A percentile compares a stretch with the other conserved stretches of the same genome.
These are phyloP conservation scores for Aspergillus pseudotamarii DNA, from an alignment of 2,329 filamentous ascomycete genomes.

Conservation along the genomic window DNA sequence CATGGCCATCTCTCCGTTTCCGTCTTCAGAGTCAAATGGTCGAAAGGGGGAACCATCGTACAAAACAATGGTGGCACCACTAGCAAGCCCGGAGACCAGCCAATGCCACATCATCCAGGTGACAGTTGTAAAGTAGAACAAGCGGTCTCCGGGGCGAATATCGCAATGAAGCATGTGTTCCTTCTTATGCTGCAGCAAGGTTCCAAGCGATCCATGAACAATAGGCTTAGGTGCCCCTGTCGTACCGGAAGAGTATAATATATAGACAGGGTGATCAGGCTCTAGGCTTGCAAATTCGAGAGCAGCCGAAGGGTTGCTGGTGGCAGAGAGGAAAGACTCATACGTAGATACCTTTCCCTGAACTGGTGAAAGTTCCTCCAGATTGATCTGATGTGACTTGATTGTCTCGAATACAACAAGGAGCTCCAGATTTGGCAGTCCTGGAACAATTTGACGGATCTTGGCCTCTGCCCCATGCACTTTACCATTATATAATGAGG, in stretches of 20 bases:
- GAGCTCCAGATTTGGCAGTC: slow-evolving; percentile 66
- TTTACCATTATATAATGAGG: slow-evolving; percentile 87
- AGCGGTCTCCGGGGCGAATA: slow-evolving; percentile 68
- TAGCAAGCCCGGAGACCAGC: slow-evolving; percentile 83
- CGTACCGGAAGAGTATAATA: slow-evolving; percentile 91
- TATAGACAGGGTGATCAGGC: slow-evolving; percentile 87
- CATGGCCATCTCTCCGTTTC: slow-evolving; percentile 75
- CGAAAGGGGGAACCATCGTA: slow-evolving; percentile 93
- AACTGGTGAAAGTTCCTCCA: slow-evolving; percentile 35
- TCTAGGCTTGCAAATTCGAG: slow-evolving; percentile 75
- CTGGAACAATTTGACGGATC: slow-evolving; percentile 72
- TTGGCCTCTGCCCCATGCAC: slow-evolving; percentile 79
- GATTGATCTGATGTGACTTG: slow-evolving; percentile 38
- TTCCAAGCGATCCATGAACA: slow-evolving; percentile 86
- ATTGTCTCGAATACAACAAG: slow-evolving; percentile 77
- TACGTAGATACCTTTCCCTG: slow-evolving; percentile 47
- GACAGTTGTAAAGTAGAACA: slow-evolving; percentile 93
- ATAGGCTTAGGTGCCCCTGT: slow-evolving; percentile 90
- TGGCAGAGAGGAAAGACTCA: slow-evolving; percentile 49
- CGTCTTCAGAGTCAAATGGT: slow-evolving; percentile 59
- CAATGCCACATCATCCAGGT: slow-evolving; percentile 99
- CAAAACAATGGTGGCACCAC: slow-evolving; percentile 78
- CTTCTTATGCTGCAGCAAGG: slow-evolving; percentile 94
- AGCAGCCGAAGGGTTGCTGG: slow-evolving; percentile 39
- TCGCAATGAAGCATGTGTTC: slow-evolving; percentile 88